Conservation (phyloP, 495 filamentous ascomycete species). For the Hypoxylon rickii region DNA sequence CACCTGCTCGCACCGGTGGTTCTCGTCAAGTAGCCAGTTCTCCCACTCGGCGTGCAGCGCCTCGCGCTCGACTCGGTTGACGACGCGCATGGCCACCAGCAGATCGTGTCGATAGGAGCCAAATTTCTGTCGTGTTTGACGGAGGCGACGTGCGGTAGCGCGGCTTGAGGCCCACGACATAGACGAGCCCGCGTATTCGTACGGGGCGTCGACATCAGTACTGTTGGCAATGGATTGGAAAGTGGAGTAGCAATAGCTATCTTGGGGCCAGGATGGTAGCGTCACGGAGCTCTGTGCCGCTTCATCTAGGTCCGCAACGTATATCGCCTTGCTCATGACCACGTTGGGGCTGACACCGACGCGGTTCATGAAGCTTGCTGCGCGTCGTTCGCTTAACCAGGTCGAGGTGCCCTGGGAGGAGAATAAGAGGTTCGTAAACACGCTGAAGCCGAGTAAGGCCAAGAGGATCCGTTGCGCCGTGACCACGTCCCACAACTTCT, state of each 20-base stretch:
- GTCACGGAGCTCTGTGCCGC: constrained; percentile 49
- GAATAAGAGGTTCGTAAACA: constrained; percentile 71
- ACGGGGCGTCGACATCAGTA: constrained; percentile 57
- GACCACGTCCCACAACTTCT: constrained; percentile 68
- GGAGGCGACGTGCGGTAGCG: constrained; percentile 67
- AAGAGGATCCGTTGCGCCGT: constrained; percentile 79
- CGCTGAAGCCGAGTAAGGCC: constrained; percentile 65
- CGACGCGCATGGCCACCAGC: constrained; percentile 84
- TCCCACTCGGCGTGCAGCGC: constrained; percentile 87
- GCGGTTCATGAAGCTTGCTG: constrained; percentile 74
- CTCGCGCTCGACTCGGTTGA: constrained; percentile 87
- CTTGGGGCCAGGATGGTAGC: constrained; percentile 34
- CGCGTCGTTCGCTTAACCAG: constrained; percentile 87
- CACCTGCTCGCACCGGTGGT: constrained; percentile 67
- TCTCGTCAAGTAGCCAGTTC: constrained; percentile 80
- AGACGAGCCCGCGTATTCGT: constrained; percentile 46
- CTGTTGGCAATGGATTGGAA: constrained; percentile 60
- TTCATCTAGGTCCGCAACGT: constrained; percentile 79
- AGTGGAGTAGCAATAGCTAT: constrained; percentile 56
- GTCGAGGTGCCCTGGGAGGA: constrained; percentile 66
- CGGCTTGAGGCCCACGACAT: constrained; percentile 55
- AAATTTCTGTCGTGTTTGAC: constrained; percentile 72
- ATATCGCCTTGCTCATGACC: constrained; percentile 84
- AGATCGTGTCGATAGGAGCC: constrained; percentile 89
- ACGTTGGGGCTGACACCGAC: constrained; percentile 78